These are phyloP conservation scores for Chaetoscypha palmicola DNA, from an alignment of 2,329 filamentous ascomycete species.

Conservation along the genomic window DNA sequence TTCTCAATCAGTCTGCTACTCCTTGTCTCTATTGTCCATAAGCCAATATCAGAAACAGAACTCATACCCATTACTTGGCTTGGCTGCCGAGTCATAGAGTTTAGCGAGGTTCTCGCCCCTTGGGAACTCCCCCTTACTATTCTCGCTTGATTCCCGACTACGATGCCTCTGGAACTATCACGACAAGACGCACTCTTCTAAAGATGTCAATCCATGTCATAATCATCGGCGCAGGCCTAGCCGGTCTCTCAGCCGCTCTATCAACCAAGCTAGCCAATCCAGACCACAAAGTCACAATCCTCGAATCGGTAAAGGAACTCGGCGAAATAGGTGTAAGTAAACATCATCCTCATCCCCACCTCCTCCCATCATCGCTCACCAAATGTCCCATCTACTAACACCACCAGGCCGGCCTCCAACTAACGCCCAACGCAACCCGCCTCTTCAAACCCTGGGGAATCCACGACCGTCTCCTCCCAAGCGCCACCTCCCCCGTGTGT, in stretches of 20 bases:
- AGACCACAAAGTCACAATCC: conserved; percentile 36
- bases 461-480: conserved; percentile 15
- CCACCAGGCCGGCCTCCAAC: conserved; percentile 25
- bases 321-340: conserved; percentile 32
- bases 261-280: conserved; percentile 31
- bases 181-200: too few species aligned
- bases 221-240: conserved; percentile 38
- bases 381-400: conserved; percentile 1
- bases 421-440: conserved; percentile 27
- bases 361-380: neutral
- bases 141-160: too few species aligned
- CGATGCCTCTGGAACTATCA: too few species aligned
- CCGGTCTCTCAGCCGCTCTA: conserved; percentile 35
- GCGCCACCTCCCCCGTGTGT: conserved; percentile 36
- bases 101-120: too few species aligned
- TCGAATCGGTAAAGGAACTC: conserved; percentile 36
- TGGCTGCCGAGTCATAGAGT: too few species aligned
- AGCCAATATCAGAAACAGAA: too few species aligned
- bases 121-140: too few species aligned
- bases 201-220: conserved; percentile 18
- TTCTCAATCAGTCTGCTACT: too few species aligned
- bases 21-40: too few species aligned
- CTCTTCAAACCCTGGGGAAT: conserved; percentile 28
- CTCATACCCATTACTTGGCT: too few species aligned
- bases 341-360: neutral